Evolutionary conservation across 2,329 filamentous ascomycete genomes (phyloP), one percentile per base, ranked within the genome.

Genomic region (Nemania sp.): DNA sequence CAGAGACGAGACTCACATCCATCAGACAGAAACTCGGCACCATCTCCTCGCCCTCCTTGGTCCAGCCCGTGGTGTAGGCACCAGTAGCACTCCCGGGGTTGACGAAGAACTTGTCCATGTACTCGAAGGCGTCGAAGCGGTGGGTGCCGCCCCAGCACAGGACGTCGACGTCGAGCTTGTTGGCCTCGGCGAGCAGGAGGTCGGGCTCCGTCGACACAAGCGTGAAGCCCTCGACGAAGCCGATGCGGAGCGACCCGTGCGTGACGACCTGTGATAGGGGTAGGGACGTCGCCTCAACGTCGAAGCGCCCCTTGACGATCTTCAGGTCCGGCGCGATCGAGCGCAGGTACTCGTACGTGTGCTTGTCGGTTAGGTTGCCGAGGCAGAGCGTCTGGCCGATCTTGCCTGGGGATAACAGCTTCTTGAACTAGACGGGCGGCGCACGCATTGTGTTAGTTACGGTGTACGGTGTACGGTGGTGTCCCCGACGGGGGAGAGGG

Each of bases 11-110:
- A 91, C 93, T 84, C 80, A 98, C 94, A 87, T 98, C 95, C 95
- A 98, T 98, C 80, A 98, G 82, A 77, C 96, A 97, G 81, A 98
- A 98, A 79, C 94, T 97, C 27, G 95, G 95, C 64, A 90, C 90
- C 26, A 92, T 92, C 63, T 95, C 92, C 77, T 92, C 89, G n/a
- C 82, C 84, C 47, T 86, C 87, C 59, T 82, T 82, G 22, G 82
- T 82, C 85, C 87, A 90, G 22, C 86, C 85, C 1, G 86, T 86
- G 24, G 86, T 82, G 70, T 88, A 88, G 2, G 89, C 89, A 10
- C 89, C 89, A 5, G 89, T 91, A 26, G 88, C 89, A 75, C 86
- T 90, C 3, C 89, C 89, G 1, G 89, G 89, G 76, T 91, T 91
- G 72, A 91, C 88, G 73, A 91, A 91, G 81, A 91, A 91, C 83